Conservation (phyloP, 805 yeast genomes). For the Ogataea angusta region DNA sequence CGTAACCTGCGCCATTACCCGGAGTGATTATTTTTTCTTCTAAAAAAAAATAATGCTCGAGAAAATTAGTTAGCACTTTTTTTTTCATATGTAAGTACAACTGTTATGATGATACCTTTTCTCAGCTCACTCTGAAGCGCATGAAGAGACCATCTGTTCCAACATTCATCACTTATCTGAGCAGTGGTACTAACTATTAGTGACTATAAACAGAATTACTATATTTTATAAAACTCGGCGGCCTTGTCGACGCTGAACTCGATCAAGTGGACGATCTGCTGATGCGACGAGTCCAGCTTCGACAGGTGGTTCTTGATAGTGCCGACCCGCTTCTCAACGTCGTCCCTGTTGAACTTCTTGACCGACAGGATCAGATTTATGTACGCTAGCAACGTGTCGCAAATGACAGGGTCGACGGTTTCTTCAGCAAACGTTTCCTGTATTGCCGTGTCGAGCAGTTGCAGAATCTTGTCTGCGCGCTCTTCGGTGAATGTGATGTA, state of each 20-base stretch:
- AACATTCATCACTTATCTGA: constrained; percentile 45
- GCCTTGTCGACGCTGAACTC: constrained; percentile 23
- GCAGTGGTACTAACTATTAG: constrained; percentile 6
- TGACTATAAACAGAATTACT: neutral
- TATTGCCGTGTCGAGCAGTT: constrained; percentile 38
- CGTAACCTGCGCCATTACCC: constrained; percentile 12
- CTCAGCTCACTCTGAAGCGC: constrained; percentile 59
- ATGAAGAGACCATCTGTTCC: constrained; percentile 50
- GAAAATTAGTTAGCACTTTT: constrained; percentile 1
- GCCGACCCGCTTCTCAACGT: constrained; percentile 3
- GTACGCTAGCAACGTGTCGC: constrained; percentile 50
- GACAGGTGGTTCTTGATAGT: constrained; percentile 1
- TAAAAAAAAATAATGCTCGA: neutral
- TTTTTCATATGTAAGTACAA: constrained; percentile 3
- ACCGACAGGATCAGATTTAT: constrained; percentile 45
- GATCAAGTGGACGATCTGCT: constrained; percentile 16
- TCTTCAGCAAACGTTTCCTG: constrained; percentile 32
- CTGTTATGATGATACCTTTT: constrained; percentile 47
- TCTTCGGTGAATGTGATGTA: constrained; percentile 42
- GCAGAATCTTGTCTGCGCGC: constrained; percentile 42
- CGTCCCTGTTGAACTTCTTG: constrained; percentile 10
- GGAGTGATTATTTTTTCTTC: constrained; percentile 1
- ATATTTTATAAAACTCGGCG: constrained; percentile 11
- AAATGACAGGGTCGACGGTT: constrained; percentile 19
- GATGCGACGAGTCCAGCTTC: neutral